Evolutionary conservation across 2,329 filamentous ascomycete genomes (phyloP).

Genomic region (Penicillium verrucosum): DNA sequence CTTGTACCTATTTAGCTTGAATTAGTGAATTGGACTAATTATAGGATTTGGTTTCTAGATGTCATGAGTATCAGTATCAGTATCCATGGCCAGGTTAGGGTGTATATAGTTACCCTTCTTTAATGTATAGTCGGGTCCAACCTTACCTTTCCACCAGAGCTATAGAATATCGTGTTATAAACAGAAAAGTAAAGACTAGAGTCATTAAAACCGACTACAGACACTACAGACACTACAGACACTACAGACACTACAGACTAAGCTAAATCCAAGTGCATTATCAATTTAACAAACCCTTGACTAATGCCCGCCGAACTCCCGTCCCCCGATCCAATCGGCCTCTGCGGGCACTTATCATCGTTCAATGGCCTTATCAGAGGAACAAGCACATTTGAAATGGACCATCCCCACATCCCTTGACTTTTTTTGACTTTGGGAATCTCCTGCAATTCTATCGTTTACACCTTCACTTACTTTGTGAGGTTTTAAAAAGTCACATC

Average conservation of each 20-base stretch:
- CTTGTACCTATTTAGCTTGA: background rate
- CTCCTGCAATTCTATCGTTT: background rate
- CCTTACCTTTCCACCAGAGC: background rate
- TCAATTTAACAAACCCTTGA: conserved; percentile 18
- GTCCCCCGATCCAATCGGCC: conserved; percentile 21
- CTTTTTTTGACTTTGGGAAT: background rate
- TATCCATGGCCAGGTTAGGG: background rate
- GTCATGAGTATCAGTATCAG: background rate
- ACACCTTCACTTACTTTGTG: background rate
- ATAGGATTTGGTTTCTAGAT: background rate
- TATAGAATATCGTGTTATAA: background rate
- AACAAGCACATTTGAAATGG: conserved; percentile 10
- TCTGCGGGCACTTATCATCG: conserved; percentile 20
- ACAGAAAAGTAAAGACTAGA: background rate
- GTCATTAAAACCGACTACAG: background rate
- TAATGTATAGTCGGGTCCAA: background rate
- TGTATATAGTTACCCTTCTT: background rate
- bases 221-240: background rate
- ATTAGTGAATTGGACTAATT: background rate
- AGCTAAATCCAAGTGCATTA: background rate
- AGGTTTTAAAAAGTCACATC: background rate
- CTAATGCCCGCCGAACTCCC: conserved; percentile 19
- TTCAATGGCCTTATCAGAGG: conserved; percentile 11
- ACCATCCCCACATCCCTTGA: conserved; percentile 19
- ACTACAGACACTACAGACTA: background rate